A percentile compares a stretch with the other conserved stretches of the same genome.
Conservation (phyloP, 2,329 filamentous ascomycete species). For the Penicillium expansum region DNA sequence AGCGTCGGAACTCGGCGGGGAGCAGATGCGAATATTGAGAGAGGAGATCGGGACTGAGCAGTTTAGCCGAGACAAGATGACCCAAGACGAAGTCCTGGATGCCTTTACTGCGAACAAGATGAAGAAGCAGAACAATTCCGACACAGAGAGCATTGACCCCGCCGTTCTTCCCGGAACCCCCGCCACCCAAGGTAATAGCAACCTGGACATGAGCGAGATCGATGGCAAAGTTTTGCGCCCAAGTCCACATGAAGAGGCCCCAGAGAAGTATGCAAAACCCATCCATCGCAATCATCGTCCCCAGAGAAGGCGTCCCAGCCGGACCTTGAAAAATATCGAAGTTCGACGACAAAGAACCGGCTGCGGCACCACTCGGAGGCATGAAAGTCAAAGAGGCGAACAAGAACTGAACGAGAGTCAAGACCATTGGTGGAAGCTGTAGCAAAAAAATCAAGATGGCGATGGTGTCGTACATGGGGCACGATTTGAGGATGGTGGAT, state of each 20-base stretch:
- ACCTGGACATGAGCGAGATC: conserved; percentile 93
- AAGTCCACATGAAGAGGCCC: conserved; percentile 77
- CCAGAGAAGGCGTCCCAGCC: conserved; percentile 78
- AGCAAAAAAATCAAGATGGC: conserved; percentile 95
- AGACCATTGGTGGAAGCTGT: conserved; percentile 81
- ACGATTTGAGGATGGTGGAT: conserved; percentile 82
- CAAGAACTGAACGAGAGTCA: conserved; percentile 85
- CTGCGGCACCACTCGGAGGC: conserved; percentile 73
- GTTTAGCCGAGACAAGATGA: conserved; percentile 45
- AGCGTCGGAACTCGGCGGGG: conserved; percentile 44
- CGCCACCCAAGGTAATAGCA: conserved; percentile 83
- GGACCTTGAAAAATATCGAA: conserved; percentile 90
- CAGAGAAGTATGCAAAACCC: conserved; percentile 78
- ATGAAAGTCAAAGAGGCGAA: conserved; percentile 94
- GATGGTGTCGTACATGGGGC: conserved; percentile 90
- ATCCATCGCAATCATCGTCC: conserved; percentile 81
- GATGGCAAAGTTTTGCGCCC: conserved; percentile 81
- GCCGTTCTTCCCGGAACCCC: conserved; percentile 53
- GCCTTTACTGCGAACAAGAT: conserved; percentile 46
- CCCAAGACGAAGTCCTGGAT: conserved; percentile 51
- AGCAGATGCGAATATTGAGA: conserved; percentile 45
- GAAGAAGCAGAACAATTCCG: conserved; percentile 46
- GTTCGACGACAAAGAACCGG: conserved; percentile 72
- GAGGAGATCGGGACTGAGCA: conserved; percentile 44
- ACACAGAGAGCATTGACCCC: conserved; percentile 48